Conservation (phyloP, 768 basidiomycete species). For the Boletus eberwhitei region DNA sequence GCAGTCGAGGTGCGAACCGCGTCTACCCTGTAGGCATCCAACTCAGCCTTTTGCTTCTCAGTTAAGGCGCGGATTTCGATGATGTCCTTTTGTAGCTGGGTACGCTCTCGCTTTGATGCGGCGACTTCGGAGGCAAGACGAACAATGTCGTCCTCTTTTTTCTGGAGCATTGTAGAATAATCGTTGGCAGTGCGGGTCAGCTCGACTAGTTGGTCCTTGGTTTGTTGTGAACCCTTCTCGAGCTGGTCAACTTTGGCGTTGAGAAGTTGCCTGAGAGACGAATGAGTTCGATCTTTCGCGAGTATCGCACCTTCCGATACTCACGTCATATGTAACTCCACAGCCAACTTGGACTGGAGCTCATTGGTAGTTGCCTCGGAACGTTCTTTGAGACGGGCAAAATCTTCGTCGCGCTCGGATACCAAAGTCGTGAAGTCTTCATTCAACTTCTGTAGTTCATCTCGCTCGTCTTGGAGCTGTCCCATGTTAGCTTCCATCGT, state of each 20-base stretch:
- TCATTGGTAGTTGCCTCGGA: slow-evolving; percentile 63
- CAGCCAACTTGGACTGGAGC: slow-evolving; percentile 65
- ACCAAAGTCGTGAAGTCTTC: slow-evolving; percentile 71
- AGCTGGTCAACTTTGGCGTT: slow-evolving; percentile 57
- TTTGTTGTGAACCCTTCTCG: slow-evolving; percentile 65
- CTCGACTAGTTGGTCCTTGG: slow-evolving; percentile 75
- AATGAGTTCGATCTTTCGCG: neutral
- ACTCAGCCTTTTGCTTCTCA: slow-evolving; percentile 60
- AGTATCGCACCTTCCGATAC: slow-evolving; percentile 19
- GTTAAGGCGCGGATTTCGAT: slow-evolving; percentile 68
- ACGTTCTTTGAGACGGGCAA: slow-evolving; percentile 69
- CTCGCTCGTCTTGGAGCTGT: slow-evolving; percentile 52
- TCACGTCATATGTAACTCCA: slow-evolving; percentile 64
- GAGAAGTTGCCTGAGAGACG: slow-evolving; percentile 51
- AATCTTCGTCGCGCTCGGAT: slow-evolving; percentile 76
- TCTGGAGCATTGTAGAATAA: slow-evolving; percentile 69
- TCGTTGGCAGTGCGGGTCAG: slow-evolving; percentile 75
- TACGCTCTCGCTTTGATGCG: slow-evolving; percentile 51
- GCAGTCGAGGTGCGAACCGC: slow-evolving; percentile 41
- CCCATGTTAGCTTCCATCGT: slow-evolving; percentile 59
- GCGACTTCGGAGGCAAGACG: slow-evolving; percentile 53
- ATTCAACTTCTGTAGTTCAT: slow-evolving; percentile 58
- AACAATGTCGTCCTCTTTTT: slow-evolving; percentile 70
- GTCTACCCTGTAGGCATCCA: slow-evolving; percentile 56
- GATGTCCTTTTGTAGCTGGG: slow-evolving; percentile 54